Conservation (phyloP, 306 rosid genomes). For the Pyrus communis region DNA sequence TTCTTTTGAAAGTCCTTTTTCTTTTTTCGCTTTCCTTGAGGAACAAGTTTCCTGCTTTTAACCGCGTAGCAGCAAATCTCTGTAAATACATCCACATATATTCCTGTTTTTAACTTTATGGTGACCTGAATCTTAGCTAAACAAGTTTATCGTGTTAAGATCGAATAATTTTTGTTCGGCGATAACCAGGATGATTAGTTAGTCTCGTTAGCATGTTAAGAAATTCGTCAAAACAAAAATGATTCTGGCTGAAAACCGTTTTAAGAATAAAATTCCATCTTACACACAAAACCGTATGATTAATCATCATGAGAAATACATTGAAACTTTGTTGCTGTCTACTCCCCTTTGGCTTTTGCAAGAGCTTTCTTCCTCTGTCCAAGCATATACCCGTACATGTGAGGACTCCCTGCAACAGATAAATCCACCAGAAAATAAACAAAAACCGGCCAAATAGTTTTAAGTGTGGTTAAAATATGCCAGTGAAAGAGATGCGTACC, state of each 20-base stretch:
- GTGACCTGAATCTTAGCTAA: too few species aligned
- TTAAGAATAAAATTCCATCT: not conserved
- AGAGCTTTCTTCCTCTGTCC: conserved; percentile 72
- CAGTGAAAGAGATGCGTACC: conserved; percentile 35
- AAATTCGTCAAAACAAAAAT: not conserved
- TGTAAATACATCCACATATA: too few species aligned
- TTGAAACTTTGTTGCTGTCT: conserved; percentile 10
- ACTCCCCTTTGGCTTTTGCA: conserved; percentile 51
- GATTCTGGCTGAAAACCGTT: not conserved
- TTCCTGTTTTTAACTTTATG: too few species aligned
- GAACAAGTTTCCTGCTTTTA: not conserved
- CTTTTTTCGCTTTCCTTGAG: not conserved
- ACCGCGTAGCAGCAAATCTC: too few species aligned
- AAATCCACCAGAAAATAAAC: conserved; percentile 6
- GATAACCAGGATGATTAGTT: not conserved
- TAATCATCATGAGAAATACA: conserved; percentile 3
- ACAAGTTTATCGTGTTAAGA: not conserved
- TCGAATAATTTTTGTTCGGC: not conserved
- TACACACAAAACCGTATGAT: conserved; percentile 4
- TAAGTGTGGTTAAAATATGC: not conserved
- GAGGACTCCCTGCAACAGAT: conserved; percentile 60
- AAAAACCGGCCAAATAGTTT: not conserved
- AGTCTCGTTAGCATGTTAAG: not conserved
- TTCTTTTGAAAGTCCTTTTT: too few species aligned
- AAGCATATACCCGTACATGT: conserved; percentile 68